A percentile compares a stretch with the other conserved stretches of the same genome.
phyloP scores from a whole-genome alignment of 2,329 filamentous ascomycete species.

The Fusarium sacchari region DNA sequence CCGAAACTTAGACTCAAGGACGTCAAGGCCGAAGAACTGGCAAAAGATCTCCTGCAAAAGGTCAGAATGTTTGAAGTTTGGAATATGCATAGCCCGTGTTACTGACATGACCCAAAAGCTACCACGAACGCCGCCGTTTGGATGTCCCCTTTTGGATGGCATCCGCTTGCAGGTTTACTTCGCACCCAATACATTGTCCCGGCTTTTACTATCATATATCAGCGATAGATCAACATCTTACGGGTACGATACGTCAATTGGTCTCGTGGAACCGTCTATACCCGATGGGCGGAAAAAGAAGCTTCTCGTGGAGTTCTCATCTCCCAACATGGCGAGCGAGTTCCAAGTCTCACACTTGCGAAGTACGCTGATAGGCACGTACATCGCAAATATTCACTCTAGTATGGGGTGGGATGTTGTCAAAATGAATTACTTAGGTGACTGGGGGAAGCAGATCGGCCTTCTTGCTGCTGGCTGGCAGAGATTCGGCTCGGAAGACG shows the following conservation, averaged over 20 bases:
- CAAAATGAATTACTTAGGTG: constrained; percentile 77
- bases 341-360: constrained; percentile 76
- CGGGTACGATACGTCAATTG: constrained; percentile 36
- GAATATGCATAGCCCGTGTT: no score
- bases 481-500: constrained; percentile 72
- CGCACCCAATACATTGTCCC: constrained; percentile 36
- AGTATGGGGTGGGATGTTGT: constrained; percentile 74
- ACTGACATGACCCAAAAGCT: no score
- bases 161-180: constrained; percentile 39
- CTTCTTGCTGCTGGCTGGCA: constrained; percentile 74
- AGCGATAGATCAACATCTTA: constrained; percentile 31
- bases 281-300: constrained; percentile 38
- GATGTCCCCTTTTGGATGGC: constrained; percentile 37
- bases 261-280: no score
- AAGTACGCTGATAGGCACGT: constrained; percentile 76
- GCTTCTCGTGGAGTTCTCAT: constrained; percentile 77
- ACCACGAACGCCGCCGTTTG: constrained; percentile 35
- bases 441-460: constrained; percentile 77
- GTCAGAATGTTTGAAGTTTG: no score
- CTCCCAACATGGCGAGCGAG: constrained; percentile 79
- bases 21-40: constrained; percentile 28
- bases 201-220: constrained; percentile 36
- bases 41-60: constrained; percentile 33
- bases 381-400: constrained; percentile 72
- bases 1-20: constrained; percentile 37